These are phyloP conservation scores for Yamadazyma trypodendri DNA, from an alignment of 1,139 yeast species.

Conservation along the genomic window DNA sequence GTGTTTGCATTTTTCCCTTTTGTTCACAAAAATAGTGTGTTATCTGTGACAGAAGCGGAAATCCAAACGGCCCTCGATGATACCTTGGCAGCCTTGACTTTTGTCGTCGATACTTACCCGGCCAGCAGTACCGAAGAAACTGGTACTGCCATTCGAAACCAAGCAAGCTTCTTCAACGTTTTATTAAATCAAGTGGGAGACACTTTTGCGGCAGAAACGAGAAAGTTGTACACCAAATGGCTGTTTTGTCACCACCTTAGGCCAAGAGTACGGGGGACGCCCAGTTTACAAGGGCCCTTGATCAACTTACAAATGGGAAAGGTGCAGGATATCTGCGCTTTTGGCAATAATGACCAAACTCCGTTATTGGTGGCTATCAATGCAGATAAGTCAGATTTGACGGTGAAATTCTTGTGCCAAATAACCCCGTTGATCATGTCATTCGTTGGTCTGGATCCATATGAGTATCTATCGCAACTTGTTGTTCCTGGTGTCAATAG, in stretches of 20 bases:
- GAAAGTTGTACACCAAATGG: not conserved
- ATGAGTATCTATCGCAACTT: not conserved
- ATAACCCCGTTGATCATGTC: conserved; percentile 31
- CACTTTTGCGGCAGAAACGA: conserved; percentile 4
- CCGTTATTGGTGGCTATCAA: conserved; percentile 22
- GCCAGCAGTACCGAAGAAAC: not conserved
- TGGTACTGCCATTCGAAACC: not conserved
- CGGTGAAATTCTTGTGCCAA: conserved; percentile 28
- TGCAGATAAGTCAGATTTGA: conserved; percentile 12
- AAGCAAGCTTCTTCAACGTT: conserved; percentile 5
- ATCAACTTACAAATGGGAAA: conserved; percentile 12
- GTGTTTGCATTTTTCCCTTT: conserved; percentile 38
- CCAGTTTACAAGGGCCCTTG: conserved; percentile 15
- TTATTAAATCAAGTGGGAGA: conserved; percentile 1
- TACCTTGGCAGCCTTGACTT: conserved; percentile 19
- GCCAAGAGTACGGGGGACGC: not conserved
- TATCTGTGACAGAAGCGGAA: conserved; percentile 21
- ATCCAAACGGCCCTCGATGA: conserved; percentile 27
- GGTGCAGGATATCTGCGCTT: conserved; percentile 19
- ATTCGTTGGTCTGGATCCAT: not conserved
- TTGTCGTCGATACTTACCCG: conserved; percentile 19
- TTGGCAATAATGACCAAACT: conserved; percentile 16
- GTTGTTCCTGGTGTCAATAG: too few species aligned
- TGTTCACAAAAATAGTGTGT: conserved; percentile 11
- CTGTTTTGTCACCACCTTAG: not conserved